Percentiles rank a stretch among this genome's conserved stretches.
These are phyloP conservation scores for Geosmithia flava DNA, from an alignment of 2,329 filamentous ascomycete species.

Conservation along the genomic window DNA sequence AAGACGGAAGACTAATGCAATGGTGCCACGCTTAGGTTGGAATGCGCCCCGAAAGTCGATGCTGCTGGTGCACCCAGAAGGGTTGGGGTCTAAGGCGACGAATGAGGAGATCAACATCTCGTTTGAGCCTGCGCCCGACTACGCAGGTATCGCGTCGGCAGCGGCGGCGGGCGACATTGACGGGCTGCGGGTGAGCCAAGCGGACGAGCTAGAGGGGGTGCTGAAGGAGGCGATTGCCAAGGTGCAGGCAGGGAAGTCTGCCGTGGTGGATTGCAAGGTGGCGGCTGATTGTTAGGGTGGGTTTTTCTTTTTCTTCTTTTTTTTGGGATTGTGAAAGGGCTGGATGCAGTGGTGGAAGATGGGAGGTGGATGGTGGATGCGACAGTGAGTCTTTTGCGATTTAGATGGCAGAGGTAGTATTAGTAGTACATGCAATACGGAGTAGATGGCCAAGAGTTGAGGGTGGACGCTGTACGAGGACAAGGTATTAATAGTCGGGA, in stretches of 20 bases:
- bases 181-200: slow-evolving; percentile 32
- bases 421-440: too few species aligned
- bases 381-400: too few species aligned
- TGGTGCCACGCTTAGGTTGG: slow-evolving; percentile 27
- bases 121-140: slow-evolving; percentile 45
- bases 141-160: slow-evolving; percentile 47
- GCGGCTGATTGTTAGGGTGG: slow-evolving; percentile 23
- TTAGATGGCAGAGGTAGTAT: too few species aligned
- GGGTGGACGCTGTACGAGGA: too few species aligned
- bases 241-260: slow-evolving; percentile 35
- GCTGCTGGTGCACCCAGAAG: slow-evolving; percentile 45
- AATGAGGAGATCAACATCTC: slow-evolving; percentile 53
- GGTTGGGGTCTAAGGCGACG: slow-evolving; percentile 37
- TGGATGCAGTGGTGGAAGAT: too few species aligned
- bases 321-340: too few species aligned
- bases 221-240: slow-evolving; percentile 36
- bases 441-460: too few species aligned
- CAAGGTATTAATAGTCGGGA: too few species aligned
- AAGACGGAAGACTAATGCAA: slow-evolving; percentile 4
- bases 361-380: too few species aligned
- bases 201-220: slow-evolving; percentile 30
- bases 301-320: neutral
- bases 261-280: slow-evolving; percentile 43
- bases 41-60: slow-evolving; percentile 46
- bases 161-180: slow-evolving; percentile 41